Conservation (phyloP, 2,329 filamentous ascomycete species). For the Periconia macrospinosa region DNA sequence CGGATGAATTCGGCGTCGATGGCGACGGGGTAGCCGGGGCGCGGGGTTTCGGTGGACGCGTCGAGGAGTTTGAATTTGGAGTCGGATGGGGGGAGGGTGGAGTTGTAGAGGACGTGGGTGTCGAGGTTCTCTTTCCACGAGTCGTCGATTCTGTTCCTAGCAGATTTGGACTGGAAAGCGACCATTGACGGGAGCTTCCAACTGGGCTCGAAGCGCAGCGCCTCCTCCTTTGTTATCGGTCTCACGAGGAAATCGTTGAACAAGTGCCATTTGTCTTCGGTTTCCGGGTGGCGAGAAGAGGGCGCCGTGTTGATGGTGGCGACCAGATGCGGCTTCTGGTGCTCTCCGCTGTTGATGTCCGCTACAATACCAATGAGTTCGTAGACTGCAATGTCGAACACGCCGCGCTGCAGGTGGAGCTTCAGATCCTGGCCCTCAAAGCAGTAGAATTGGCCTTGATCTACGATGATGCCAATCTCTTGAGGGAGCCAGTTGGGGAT, state of each 20-base stretch:
- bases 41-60: conserved; percentile 64
- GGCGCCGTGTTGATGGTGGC: conserved; percentile 84
- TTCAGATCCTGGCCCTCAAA: conserved; percentile 91
- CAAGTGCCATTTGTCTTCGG: conserved; percentile 81
- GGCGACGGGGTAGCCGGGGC: conserved; percentile 74
- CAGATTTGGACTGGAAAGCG: conserved; percentile 79
- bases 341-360: conserved; percentile 83
- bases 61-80: conserved; percentile 65
- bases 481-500: conserved; percentile 89
- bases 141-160: conserved; percentile 80
- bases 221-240: conserved; percentile 77
- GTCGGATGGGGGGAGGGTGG: conserved; percentile 43
- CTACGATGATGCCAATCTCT: conserved; percentile 89
- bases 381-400: conserved; percentile 83
- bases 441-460: conserved; percentile 89
- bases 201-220: conserved; percentile 80
- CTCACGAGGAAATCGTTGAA: conserved; percentile 97
- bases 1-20: conserved; percentile 97
- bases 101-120: conserved; percentile 76
- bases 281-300: conserved; percentile 61
- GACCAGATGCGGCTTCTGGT: conserved; percentile 87
- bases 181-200: conserved; percentile 95
- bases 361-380: conserved; percentile 88
- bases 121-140: conserved; percentile 86
- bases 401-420: conserved; percentile 75